Evolutionary conservation across 2,329 filamentous ascomycete genomes (phyloP).

Genomic region (Apiospora arundinis): DNA sequence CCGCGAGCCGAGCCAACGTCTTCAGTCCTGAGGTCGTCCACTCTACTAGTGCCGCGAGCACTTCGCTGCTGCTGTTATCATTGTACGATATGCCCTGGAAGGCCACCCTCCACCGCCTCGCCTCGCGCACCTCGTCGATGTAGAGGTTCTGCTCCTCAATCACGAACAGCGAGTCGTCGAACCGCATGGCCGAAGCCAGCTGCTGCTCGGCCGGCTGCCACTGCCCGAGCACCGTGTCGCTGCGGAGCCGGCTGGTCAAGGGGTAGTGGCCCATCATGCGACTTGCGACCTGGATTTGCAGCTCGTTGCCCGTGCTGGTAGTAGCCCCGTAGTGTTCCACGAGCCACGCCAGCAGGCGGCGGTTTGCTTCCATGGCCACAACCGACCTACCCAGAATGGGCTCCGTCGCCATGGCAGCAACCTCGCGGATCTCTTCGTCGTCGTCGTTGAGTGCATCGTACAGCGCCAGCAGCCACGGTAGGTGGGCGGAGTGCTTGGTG

Average conservation of each 20-base stretch:
- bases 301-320: conserved; percentile 33
- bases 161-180: conserved; percentile 77
- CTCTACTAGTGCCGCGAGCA: conserved; percentile 37
- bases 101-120: conserved; percentile 68
- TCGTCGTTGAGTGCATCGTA: conserved; percentile 87
- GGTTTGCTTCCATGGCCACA: conserved; percentile 55
- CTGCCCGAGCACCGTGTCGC: conserved; percentile 25
- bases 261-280: conserved; percentile 48
- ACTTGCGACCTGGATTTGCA: conserved; percentile 47
- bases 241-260: conserved; percentile 29
- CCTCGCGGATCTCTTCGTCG: conserved; percentile 83
- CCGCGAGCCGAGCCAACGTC: conserved; percentile 44
- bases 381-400: conserved; percentile 51
- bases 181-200: conserved; percentile 53
- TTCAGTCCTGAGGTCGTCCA: conserved; percentile 62
- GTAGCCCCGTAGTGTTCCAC: conserved; percentile 41
- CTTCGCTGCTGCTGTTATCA: conserved; percentile 29
- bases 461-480: conserved; percentile 68
- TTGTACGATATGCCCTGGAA: conserved; percentile 37
- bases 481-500: conserved; percentile 39
- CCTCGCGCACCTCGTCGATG: conserved; percentile 80
- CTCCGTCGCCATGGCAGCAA: conserved; percentile 59
- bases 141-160: conserved; percentile 96
- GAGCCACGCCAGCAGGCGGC: conserved; percentile 53
- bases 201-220: conserved; percentile 44